Evolutionary conservation across 1,139 yeast species (phyloP), one percentile per base, ranked within the genome.

Genomic region (Debaryomyces coudertii): DNA sequence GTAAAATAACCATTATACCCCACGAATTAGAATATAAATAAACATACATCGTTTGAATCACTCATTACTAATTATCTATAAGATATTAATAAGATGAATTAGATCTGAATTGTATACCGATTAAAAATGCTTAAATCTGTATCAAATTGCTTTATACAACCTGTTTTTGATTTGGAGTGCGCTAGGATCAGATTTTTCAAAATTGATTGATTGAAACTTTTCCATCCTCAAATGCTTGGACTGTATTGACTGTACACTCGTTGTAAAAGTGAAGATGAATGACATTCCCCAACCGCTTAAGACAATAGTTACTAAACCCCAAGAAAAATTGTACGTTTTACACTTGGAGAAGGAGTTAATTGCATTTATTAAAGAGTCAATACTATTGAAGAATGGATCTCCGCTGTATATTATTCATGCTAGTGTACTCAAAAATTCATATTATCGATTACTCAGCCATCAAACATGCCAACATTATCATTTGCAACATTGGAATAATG

Each of bases 391-490:
- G 34, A 9, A 22, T 25, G 34, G 29, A 29, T 7, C 41, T 11
- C 52, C 53, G 14, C 55, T 54, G 44, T 56, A 57, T 41, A 45
- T 51, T 1, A 62, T 66, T 25, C 54, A 51, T 31, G 57, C 65
- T 7, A 55, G 50, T 30, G 65, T 75, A 59, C 83, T 75, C 23
- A 71, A 81, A 73, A 86, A 86, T 61, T 82, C 89, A 2, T 86
- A 83, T 60, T 83, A 81, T 54, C 66, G 92, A 52, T 65, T 86
- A 33, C 63, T 86, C 45, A 76, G 85, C 1, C 90, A 86, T 61
- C 87, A 85, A 51, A 65, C 85, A 27, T 87, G 90, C 12, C 86
- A 83, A 34, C 84, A 84, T 60, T 85, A 85, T 57, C 68, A 73
- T 23, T 62, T 86, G 46, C 59, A 57, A 42, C 71, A 66, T 46